Evolutionary conservation across 2,329 filamentous ascomycete genomes (phyloP).

Genomic region (Hortaea sp.): DNA sequence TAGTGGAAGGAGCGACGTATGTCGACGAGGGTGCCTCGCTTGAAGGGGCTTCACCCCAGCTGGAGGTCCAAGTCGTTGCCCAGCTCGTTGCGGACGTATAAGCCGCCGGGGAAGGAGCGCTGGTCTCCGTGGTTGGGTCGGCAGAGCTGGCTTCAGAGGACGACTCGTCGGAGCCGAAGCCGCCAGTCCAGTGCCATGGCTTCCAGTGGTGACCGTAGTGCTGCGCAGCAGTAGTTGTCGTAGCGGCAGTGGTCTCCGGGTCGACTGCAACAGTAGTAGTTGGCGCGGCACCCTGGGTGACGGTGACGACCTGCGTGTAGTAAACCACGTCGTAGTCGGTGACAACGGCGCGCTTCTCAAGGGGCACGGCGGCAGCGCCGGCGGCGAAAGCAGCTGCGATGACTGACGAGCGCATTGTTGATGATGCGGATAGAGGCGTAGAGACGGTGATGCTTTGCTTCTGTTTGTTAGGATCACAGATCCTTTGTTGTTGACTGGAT

Average conservation of each 20-base stretch:
- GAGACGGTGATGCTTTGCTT: not conserved
- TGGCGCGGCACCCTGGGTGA: constrained; percentile 16
- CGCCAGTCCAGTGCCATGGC: not conserved
- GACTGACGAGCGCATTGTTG: constrained; percentile 26
- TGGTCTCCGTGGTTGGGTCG: not conserved
- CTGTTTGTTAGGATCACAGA: constrained; percentile 10
- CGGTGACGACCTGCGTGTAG: constrained; percentile 26
- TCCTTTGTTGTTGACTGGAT: constrained; percentile 6
- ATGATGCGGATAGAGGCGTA: constrained; percentile 11
- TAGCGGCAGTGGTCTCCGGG: constrained; percentile 5
- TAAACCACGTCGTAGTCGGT: constrained; percentile 20
- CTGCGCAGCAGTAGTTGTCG: not conserved
- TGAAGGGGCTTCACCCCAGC: constrained; percentile 2
- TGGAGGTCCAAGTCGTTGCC: not conserved
- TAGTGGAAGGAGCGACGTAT: constrained; percentile 7
- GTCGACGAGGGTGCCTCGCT: not conserved
- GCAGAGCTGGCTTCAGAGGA: not conserved
- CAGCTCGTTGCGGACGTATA: not conserved
- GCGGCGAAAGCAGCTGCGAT: constrained; percentile 27
- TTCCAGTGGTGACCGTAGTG: constrained; percentile 4
- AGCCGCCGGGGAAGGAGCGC: not conserved
- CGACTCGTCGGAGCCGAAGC: not conserved
- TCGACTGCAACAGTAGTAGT: not conserved
- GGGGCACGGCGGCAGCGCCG: constrained; percentile 26
- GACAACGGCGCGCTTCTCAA: constrained; percentile 19